Evolutionary conservation across 2,329 filamentous ascomycete genomes (phyloP).

Genomic region (Zymoseptoria crescenta): DNA sequence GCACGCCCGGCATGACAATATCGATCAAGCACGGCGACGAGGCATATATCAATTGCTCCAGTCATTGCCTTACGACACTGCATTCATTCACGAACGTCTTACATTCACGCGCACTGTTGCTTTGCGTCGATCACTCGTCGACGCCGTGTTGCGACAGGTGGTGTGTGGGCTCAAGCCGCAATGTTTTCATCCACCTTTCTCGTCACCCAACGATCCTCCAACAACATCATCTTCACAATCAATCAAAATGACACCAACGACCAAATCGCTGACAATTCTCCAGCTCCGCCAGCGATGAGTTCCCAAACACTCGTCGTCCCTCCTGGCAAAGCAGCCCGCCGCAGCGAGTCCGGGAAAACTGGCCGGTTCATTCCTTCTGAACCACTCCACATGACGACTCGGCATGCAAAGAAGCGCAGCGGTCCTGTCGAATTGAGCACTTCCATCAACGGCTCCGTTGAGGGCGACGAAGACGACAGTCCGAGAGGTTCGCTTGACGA

Average conservation of each 20-base stretch:
- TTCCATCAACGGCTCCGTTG: constrained; percentile 22
- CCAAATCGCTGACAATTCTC: constrained; percentile 1
- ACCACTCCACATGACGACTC: constrained; percentile 44
- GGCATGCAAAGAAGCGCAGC: constrained; percentile 21
- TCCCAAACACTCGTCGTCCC: constrained; percentile 2
- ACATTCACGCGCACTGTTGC: neutral
- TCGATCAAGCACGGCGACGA: neutral
- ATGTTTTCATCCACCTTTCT: constrained; percentile 1
- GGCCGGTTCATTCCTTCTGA: constrained; percentile 39
- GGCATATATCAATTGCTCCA: neutral
- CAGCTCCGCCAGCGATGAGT: constrained; percentile 5
- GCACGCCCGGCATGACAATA: neutral
- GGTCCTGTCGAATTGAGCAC: constrained; percentile 11
- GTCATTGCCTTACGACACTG: neutral
- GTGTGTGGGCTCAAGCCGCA: neutral
- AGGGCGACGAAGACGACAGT: constrained; percentile 16
- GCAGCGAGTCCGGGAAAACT: constrained; percentile 15
- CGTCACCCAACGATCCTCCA: neutral
- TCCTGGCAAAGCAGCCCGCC: constrained; percentile 14
- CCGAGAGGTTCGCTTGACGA: constrained; percentile 20
- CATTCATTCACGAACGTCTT: neutral
- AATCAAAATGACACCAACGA: neutral
- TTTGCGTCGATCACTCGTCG: neutral
- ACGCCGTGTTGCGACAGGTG: neutral
- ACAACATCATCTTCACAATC: neutral